phyloP scores from a whole-genome alignment of 139 green algal genomes.

The Ettlia oleoabundans region DNA sequence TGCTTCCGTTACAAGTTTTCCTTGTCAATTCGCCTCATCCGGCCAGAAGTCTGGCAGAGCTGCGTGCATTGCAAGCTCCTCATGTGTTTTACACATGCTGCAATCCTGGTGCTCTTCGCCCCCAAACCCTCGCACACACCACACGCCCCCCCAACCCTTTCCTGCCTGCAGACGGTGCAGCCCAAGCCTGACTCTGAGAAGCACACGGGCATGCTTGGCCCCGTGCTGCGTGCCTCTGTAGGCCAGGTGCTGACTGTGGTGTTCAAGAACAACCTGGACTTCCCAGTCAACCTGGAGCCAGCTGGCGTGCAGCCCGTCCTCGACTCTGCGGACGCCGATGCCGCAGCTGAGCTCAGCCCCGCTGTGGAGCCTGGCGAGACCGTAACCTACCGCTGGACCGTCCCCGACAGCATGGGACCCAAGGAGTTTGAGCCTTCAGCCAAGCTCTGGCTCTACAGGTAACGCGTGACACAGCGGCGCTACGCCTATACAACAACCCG shows the following conservation, averaged over 20 bases:
- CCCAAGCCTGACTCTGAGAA: neutral
- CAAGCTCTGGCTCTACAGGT: constrained; percentile 52
- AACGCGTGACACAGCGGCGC: neutral
- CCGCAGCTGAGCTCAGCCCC: neutral
- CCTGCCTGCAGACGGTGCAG: neutral
- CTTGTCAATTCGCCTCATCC: too few species aligned
- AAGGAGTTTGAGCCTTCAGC: neutral
- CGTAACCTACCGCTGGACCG: constrained; percentile 25
- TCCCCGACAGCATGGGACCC: constrained; percentile 23
- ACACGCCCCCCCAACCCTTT: neutral
- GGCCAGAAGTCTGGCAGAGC: too few species aligned
- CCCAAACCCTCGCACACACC: too few species aligned
- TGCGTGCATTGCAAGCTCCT: too few species aligned
- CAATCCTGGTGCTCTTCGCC: too few species aligned
- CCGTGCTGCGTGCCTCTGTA: constrained; percentile 23
- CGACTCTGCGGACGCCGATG: neutral
- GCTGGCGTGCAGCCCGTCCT: constrained; percentile 20
- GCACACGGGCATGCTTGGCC: constrained; percentile 29
- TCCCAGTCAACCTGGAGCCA: constrained; percentile 38
- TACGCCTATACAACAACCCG: too few species aligned
- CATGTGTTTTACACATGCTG: too few species aligned
- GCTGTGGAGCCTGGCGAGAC: constrained; percentile 1
- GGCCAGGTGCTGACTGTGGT: constrained; percentile 47
- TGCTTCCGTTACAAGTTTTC: too few species aligned
- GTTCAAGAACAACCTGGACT: constrained; percentile 48